phyloP scores from a whole-genome alignment of 495 filamentous ascomycete species.

The Pseudoneurospora amorphoporcata region DNA sequence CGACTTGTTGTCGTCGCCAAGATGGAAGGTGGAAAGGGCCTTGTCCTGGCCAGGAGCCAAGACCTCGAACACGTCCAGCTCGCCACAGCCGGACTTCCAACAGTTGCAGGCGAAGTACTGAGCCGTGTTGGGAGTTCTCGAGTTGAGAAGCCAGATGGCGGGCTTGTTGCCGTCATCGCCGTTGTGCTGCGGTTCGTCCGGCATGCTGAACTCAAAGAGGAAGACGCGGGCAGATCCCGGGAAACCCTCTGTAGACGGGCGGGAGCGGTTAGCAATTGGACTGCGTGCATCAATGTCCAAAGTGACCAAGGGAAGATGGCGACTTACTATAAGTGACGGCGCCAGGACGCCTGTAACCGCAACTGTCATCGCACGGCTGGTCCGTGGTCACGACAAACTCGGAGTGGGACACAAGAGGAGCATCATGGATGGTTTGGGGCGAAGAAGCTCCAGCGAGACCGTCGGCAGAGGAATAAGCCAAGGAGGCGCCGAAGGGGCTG shows the following conservation, averaged over 20 bases:
- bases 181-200: slow-evolving; percentile 12
- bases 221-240: slow-evolving; percentile 52
- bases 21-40: slow-evolving; percentile 50
- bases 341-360: slow-evolving; percentile 47
- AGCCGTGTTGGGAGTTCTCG: slow-evolving; percentile 51
- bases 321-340: slow-evolving; percentile 41
- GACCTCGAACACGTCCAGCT: slow-evolving; percentile 63
- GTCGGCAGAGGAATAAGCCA: slow-evolving; percentile 48
- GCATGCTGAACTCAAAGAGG: slow-evolving; percentile 61
- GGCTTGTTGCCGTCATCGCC: slow-evolving; percentile 23
- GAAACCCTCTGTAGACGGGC: slow-evolving; percentile 41
- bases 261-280: neutral
- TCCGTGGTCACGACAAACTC: slow-evolving; percentile 55
- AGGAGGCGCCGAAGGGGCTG: slow-evolving; percentile 50
- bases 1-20: slow-evolving; percentile 9
- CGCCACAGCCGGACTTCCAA: slow-evolving; percentile 56
- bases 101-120: slow-evolving; percentile 61
- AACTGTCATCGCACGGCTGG: slow-evolving; percentile 44
- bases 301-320: fast-evolving
- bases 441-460: slow-evolving; percentile 37
- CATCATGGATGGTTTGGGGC: slow-evolving; percentile 41
- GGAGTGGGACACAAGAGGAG: slow-evolving; percentile 39
- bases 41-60: slow-evolving; percentile 38
- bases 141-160: slow-evolving; percentile 61
- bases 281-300: neutral